Conservation (phyloP, 169 alveolate species). For the Plasmodium relictum region DNA sequence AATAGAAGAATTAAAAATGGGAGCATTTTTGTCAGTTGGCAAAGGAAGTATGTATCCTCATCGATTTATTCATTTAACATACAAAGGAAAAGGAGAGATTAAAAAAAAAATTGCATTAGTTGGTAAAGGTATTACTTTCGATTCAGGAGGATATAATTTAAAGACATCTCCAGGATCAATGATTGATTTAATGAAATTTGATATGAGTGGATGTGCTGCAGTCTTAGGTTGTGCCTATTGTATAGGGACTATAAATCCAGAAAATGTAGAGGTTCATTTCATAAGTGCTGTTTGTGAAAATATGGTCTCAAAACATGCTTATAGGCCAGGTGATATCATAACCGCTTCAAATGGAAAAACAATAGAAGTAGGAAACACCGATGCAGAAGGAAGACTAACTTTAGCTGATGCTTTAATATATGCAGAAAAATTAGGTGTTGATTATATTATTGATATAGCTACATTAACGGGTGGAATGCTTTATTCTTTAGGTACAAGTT, state of each 20-base stretch:
- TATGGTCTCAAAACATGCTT: constrained; percentile 91
- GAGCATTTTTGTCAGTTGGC: constrained; percentile 90
- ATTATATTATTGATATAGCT: constrained; percentile 93
- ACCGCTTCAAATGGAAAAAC: constrained; percentile 95
- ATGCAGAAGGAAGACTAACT: constrained; percentile 98
- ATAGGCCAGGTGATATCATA: constrained; percentile 95
- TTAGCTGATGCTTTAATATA: constrained; percentile 97
- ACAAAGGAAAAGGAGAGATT: constrained; percentile 79
- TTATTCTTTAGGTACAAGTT: constrained; percentile 90
- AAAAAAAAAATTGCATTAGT: constrained; percentile 90
- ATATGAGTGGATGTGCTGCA: constrained; percentile 93
- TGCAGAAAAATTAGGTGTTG: constrained; percentile 91
- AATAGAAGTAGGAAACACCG: constrained; percentile 96
- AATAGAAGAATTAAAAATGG: constrained; percentile 90
- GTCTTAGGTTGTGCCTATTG: constrained; percentile 92
- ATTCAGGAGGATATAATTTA: constrained; percentile 95
- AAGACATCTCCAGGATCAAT: constrained; percentile 85
- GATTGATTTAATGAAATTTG: constrained; percentile 89
- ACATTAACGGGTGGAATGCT: constrained; percentile 96
- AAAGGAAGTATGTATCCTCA: constrained; percentile 93
- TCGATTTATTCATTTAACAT: constrained; percentile 89
- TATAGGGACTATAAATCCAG: constrained; percentile 88
- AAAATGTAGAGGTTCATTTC: constrained; percentile 90
- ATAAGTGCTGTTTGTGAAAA: constrained; percentile 94
- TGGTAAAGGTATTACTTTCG: constrained; percentile 96